Percentiles rank a stretch among this genome's conserved stretches.
Conservation (phyloP, 2,329 filamentous ascomycete genomes). For the Nannizzia gypsea region DNA sequence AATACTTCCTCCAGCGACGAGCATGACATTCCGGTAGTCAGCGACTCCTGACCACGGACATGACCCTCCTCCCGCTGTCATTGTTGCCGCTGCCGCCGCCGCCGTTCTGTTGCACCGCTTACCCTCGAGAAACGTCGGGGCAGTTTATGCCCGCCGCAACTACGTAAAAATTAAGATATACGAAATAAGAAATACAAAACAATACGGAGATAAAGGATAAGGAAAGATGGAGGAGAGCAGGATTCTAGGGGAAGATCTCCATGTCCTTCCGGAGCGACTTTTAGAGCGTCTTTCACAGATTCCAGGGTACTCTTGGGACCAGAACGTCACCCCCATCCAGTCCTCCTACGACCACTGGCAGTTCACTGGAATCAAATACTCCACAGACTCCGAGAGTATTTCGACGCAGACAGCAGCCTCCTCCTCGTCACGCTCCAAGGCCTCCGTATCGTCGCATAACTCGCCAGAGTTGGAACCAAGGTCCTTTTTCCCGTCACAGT, state of each 20-base stretch:
- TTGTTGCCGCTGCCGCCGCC: neutral
- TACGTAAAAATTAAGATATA: too few species aligned
- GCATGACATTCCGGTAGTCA: neutral
- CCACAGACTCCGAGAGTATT: slow-evolving; percentile 35
- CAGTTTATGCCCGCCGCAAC: neutral
- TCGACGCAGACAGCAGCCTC: slow-evolving; percentile 20
- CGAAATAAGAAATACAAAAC: too few species aligned
- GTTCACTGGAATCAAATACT: slow-evolving; percentile 49
- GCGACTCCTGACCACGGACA: neutral
- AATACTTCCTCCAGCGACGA: neutral
- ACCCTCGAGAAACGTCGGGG: neutral
- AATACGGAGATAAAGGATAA: too few species aligned
- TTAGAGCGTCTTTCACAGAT: slow-evolving; percentile 63
- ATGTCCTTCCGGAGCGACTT: slow-evolving; percentile 52
- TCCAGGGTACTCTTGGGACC: slow-evolving; percentile 66
- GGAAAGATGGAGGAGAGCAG: slow-evolving; percentile 19
- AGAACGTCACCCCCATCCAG: slow-evolving; percentile 39
- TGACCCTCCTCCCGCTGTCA: neutral
- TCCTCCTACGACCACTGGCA: slow-evolving; percentile 84
- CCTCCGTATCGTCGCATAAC: slow-evolving; percentile 33
- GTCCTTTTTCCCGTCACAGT: slow-evolving; percentile 34
- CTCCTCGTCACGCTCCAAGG: slow-evolving; percentile 34
- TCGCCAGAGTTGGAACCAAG: slow-evolving; percentile 34
- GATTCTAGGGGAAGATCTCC: slow-evolving; percentile 36
- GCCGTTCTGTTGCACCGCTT: neutral